Base-by-base conservation (phyloP, 148 eudicot species). In the Selenicereus undatus region DNA sequence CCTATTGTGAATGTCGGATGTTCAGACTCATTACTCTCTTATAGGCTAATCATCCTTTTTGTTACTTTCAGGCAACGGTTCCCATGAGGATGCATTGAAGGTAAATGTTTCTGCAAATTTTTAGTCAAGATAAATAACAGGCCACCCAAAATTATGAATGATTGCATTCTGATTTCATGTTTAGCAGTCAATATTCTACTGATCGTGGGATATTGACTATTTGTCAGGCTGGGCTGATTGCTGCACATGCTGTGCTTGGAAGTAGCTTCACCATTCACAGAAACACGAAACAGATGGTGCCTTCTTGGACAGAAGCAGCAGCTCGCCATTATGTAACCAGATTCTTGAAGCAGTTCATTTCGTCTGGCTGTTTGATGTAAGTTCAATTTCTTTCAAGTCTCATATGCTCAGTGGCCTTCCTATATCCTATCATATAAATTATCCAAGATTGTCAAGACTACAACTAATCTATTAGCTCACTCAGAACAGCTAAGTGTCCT, bases 71-170 rank as follows among this genome's bases (percentile, higher is more conserved):
- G 99, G 98, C 39, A 89, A 90, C 84, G 98, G 99, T 27, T 96
- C 92, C 84, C 95, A 93, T 78, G 99, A 96, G 82, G 99, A 96
- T 86, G 94, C 95, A 76, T 84, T 96, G 58, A 96, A 96, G 98
- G 99, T 96, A 92, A 51, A 51, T 58, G 11, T 43, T 43, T 66
- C 35, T 70, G 52, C 35, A 48, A 27, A 22, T 14, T 13, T 68
- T 51, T 50, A 48, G 32, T 27, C 22, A 10, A 30, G 73, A 71
- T 10, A 78, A 52, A 30, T 73, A 13, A 68, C 13, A 78, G 69
- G 76, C 56, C 12, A 48, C 52, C 52, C 52, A 48, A 48, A 48
- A 48, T 48, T 4, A 48, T 11, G 9, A 48, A 8, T 9, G 52
- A 48, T 48, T 48, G 1, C 52, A 48, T 12, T 48, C 13, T 48